Conservation (phyloP, 345 rosid genomes). For the Alliaria petiolata region DNA sequence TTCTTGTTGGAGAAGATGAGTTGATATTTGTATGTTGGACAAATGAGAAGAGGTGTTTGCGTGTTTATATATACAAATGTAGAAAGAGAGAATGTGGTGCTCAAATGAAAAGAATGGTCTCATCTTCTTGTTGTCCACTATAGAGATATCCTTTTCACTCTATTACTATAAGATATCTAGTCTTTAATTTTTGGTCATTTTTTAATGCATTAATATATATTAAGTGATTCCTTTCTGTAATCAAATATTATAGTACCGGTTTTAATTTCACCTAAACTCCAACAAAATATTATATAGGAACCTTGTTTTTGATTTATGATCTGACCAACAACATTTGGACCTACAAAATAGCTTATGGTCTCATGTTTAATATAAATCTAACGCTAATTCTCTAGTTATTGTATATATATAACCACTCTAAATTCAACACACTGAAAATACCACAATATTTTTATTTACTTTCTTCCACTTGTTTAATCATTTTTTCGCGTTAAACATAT, state of each 20-base stretch:
- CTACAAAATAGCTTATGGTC: conserved; percentile 16
- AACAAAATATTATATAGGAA: conserved; percentile 1
- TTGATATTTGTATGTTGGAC: conserved; percentile 11
- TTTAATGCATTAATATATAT: neutral
- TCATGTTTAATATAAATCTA: neutral
- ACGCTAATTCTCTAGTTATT: neutral
- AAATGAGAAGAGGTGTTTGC: conserved; percentile 20
- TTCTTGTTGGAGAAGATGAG: conserved; percentile 18
- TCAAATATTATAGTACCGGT: conserved; percentile 11
- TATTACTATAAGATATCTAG: conserved; percentile 35
- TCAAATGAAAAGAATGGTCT: conserved; percentile 28
- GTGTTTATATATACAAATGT: conserved; percentile 23
- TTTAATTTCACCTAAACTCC: conserved; percentile 25
- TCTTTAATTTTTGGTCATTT: conserved; percentile 11
- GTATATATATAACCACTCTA: too few relatives aligned
- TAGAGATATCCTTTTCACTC: conserved; percentile 21
- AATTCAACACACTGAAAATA: too few relatives aligned
- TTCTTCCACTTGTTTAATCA: neutral
- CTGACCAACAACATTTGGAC: neutral
- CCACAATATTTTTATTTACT: neutral
- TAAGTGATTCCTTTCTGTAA: conserved; percentile 13
- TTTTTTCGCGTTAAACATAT: too few relatives aligned
- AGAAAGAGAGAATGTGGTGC: conserved; percentile 27
- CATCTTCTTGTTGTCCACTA: conserved; percentile 35
- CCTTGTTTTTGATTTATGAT: neutral